Evolutionary conservation across 2,329 filamentous ascomycete genomes (phyloP), one percentile per base, ranked within the genome.

Genomic region (Fonsecaea pedrosoi): DNA sequence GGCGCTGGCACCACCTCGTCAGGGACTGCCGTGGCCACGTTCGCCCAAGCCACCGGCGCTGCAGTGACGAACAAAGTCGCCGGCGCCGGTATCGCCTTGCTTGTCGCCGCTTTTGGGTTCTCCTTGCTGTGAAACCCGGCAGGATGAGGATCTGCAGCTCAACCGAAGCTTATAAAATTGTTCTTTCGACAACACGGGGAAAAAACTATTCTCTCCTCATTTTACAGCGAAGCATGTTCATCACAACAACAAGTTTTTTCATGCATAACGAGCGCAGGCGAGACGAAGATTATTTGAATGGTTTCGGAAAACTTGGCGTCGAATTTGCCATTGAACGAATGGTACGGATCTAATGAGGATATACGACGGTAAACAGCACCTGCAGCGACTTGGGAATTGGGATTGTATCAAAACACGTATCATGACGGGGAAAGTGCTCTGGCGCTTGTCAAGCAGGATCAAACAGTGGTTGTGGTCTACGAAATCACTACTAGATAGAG

Each of bases 41-140:
- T 77, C 64, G 73, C 78, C 64, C 71, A 78, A 40, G 76, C 75
- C 64, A 80, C 78, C 38, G 77, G 77, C 57, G 78, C 70, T 62
- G 76, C 79, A 34, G 69, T 74, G 32, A 74, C 75, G 30, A 73
- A 81, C 65, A 75, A 75, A 45, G 73, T 80, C 59, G 73, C 74
- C n/a, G 67, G 81, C 25, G 81, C 79, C 70, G 80, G 79, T 73
- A 75, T 77, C 67, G 74, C 79, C 57, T 72, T 82, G 55, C 78
- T 79, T 71, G 78, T 78, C 70, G 75, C 83, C 6, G 70, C 60
- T 8, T 25, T 71, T 30, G 64, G 63, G 8, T 71, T 69, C 61
- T 69, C 66, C 3, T 34, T 72, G 65, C 45, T 72, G 21, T 72
- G 54, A 57, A 25, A n/a, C 34, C 13, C 38, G 13, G n/a, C 7